Evolutionary conservation across 2,329 filamentous ascomycete genomes (phyloP), one percentile per base, ranked within the genome.

Genomic region (Atkinsonella texensis): DNA sequence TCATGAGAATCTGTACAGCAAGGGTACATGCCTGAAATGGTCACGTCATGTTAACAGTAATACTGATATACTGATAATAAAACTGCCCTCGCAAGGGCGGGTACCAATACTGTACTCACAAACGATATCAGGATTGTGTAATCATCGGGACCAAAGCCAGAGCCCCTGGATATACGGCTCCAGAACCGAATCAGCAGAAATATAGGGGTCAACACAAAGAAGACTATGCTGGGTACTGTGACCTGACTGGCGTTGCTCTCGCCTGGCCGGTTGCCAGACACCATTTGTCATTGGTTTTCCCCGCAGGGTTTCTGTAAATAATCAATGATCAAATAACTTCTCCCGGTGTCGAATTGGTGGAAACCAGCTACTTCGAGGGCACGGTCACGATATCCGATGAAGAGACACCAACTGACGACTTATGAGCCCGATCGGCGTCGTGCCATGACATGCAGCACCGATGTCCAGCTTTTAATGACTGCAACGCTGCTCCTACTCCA

Each of bases 121-220:
- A 69, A 71, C 11, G 71, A 71, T 33, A 68, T 43, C 3, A 72
- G 53, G 33, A 74, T 70, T 0, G 66, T 70, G 57, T 62, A 68
- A 56, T 74, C 72, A 58, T 74, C 72, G 64, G 57, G 60, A 18
- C 70, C 66, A 39, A 72, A 35, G 2, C 65, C 65, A 4, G 63
- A 65, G 15, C 63, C 62, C 35, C 62, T 62, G 52, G 65, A 64
- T 28, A 71, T 53, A 15, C 71, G 65, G 48, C 68, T 68, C 63
- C 66, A 72, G 38, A 74, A 52, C 13, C 71, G 62, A 32, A 72
- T 62, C 6, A 52, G 54, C 2, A 74, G 57, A 47, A 74, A 70
- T 1, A 71, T 55, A 13, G 71, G 70, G 6, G 70, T 71, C 1
- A 72, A 17, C 47, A 65, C 57, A 49, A 73, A 71, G 60, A 74